Evolutionary conservation across 495 filamentous ascomycete genomes (phyloP).

Genomic region (Cenococcum geophilum): DNA sequence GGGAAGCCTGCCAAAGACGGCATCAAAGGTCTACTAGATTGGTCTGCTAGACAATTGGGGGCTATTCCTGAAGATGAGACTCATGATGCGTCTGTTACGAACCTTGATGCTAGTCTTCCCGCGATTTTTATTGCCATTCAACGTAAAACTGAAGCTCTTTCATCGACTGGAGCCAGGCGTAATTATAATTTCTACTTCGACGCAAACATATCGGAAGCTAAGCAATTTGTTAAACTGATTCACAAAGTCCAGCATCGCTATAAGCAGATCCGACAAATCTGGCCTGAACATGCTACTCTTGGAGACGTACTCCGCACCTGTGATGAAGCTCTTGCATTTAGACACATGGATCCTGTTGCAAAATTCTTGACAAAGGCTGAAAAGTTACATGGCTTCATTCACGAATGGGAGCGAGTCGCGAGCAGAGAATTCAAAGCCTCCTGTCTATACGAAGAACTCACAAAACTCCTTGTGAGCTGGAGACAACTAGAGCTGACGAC

Average conservation of each 20-base stretch:
- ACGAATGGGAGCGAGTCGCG: conserved; percentile 91
- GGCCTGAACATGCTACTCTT: conserved; percentile 70
- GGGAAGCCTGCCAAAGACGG: conserved; percentile 8
- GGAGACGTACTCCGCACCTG: conserved; percentile 69
- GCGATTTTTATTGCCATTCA: conserved; percentile 42
- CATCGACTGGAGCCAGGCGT: conserved; percentile 33
- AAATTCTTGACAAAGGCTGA: conserved; percentile 78
- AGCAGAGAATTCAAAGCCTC: conserved; percentile 68
- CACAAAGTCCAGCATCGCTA: conserved; percentile 63
- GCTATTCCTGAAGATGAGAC: conserved; percentile 12
- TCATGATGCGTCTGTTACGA: neutral
- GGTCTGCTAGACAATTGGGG: conserved; percentile 15
- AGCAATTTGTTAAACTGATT: conserved; percentile 60
- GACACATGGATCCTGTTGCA: conserved; percentile 78
- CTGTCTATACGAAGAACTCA: conserved; percentile 65
- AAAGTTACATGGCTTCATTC: conserved; percentile 69
- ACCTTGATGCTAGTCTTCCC: conserved; percentile 44
- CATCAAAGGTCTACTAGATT: conserved; percentile 21
- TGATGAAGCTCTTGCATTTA: conserved; percentile 64
- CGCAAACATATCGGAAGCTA: conserved; percentile 64
- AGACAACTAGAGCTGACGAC: conserved; percentile 82
- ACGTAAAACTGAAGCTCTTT: conserved; percentile 50
- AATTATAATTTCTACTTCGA: conserved; percentile 87
- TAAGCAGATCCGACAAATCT: conserved; percentile 57
- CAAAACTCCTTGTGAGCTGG: conserved; percentile 74